Conservation (phyloP, 2,329 filamentous ascomycete species). For the Aspergillus sp. region DNA sequence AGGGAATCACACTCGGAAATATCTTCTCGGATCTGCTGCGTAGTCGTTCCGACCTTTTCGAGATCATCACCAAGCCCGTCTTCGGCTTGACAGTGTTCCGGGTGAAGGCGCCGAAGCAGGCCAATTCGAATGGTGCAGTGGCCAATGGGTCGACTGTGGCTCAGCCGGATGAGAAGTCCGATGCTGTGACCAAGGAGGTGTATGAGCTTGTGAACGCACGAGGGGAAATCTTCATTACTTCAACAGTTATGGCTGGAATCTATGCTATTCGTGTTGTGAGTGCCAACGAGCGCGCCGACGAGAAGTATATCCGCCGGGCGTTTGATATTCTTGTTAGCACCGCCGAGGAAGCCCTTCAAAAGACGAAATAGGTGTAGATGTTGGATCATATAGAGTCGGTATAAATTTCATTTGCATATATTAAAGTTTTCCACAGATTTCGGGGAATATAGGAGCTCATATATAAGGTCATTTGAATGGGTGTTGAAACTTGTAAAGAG, state of each 20-base stretch:
- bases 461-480: too few relatives aligned
- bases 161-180: constrained; percentile 54
- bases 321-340: constrained; percentile 68
- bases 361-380: background rate
- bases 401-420: background rate
- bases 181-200: constrained; percentile 69
- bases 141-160: constrained; percentile 16
- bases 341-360: constrained; percentile 14
- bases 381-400: background rate
- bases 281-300: constrained; percentile 67
- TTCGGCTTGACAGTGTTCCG: constrained; percentile 80
- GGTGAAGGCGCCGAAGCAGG: constrained; percentile 48
- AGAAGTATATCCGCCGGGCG: constrained; percentile 68
- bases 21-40: constrained; percentile 64
- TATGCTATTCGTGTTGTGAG: constrained; percentile 83
- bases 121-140: constrained; percentile 12
- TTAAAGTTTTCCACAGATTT: too few relatives aligned
- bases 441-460: too few relatives aligned
- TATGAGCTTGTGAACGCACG: constrained; percentile 72
- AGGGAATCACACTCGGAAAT: constrained; percentile 68
- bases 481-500: too few relatives aligned
- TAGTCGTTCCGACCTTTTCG: constrained; percentile 67
- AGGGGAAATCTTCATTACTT: constrained; percentile 81
- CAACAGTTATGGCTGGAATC: constrained; percentile 68
- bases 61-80: constrained; percentile 68